Conservation (phyloP, 306 rosid species). For the Malus domestica region DNA sequence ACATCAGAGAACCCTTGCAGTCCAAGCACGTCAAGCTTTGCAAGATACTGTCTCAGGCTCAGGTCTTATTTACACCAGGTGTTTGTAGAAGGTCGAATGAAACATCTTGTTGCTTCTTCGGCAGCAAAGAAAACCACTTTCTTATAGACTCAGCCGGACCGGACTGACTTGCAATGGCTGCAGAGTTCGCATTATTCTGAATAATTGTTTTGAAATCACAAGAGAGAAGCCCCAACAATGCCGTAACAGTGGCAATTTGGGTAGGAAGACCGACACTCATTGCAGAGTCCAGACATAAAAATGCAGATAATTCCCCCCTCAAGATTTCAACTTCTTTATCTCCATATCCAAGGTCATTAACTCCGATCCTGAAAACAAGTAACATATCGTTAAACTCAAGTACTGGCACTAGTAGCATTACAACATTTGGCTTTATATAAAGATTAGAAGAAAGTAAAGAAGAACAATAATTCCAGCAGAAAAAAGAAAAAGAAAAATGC, state of each 20-base stretch:
- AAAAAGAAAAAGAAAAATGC: not conserved
- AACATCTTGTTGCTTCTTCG: constrained; percentile 46
- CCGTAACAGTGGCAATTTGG: constrained; percentile 49
- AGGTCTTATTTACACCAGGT: constrained; percentile 1
- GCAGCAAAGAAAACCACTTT: constrained; percentile 57
- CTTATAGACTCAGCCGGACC: constrained; percentile 35
- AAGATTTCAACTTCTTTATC: constrained; percentile 50
- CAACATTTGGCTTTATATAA: not conserved
- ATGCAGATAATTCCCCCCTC: constrained; percentile 40
- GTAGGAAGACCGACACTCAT: constrained; percentile 29
- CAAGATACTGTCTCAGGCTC: not conserved
- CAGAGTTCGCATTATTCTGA: constrained; percentile 20
- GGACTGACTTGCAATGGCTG: constrained; percentile 18
- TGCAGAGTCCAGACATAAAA: constrained; percentile 31
- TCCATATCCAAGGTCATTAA: constrained; percentile 56
- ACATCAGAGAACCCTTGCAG: not conserved
- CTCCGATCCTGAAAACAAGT: constrained; percentile 54
- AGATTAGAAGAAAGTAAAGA: not conserved
- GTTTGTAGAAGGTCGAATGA: constrained; percentile 33
- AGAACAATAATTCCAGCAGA: too few relatives aligned
- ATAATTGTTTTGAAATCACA: constrained; percentile 48
- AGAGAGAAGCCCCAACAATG: constrained; percentile 54
- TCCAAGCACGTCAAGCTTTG: not conserved
- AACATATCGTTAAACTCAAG: not conserved
- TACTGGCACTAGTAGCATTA: not conserved